Base-by-base conservation (phyloP, 331 rosid species). In the Ulmus americana region DNA sequence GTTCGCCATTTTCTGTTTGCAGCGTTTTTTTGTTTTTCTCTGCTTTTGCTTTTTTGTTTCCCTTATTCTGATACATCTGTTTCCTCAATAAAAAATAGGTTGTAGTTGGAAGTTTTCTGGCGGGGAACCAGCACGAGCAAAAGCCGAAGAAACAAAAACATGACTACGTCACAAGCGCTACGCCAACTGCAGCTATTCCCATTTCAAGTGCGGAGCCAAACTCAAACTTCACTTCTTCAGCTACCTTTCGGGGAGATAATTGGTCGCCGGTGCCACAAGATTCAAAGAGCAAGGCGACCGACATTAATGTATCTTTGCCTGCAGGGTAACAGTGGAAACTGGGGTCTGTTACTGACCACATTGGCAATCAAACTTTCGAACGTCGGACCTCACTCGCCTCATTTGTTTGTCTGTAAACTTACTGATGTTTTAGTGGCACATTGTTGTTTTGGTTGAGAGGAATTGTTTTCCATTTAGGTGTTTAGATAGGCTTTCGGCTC, bases 101-200 rank as follows among this genome's bases (percentile, higher is more conserved):
- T 42, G 90, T 89, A 61, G 83, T 94, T 44, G 98, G 98, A 61
- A 94, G 98, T 81, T 94, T 94, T 83, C 85, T 89, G 72, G 80
- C 97, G 0, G 98, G 95, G 66, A 94, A 89, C 81, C 97, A 94
- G 76, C 95, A 89, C 10, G 97, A 94, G 76, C 97, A 86, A 63
- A 89, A 85, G 75, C 77, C 83, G 7, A 94, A 79, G 79, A 94
- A 83, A 72, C 91, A 84, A 73, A 92, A 87, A 73, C 85, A 77
- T 15, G 97, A 87, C 16, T 55, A 77, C n/a, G 70, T 72, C 40
- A 39, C 86, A 43, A 74, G 63, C 1, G 81, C 82, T 50, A 60
- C 72, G 14, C 81, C 88, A 42, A 76, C 92, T 39, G 74, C 90
- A 28, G 77, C 80, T 55, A 75, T 79, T 80, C 97, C 95, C 0